Percentiles rank a stretch among this genome's conserved stretches.
phyloP scores from a whole-genome alignment of 2,329 filamentous ascomycete genomes.

The Microsporum audouinii region DNA sequence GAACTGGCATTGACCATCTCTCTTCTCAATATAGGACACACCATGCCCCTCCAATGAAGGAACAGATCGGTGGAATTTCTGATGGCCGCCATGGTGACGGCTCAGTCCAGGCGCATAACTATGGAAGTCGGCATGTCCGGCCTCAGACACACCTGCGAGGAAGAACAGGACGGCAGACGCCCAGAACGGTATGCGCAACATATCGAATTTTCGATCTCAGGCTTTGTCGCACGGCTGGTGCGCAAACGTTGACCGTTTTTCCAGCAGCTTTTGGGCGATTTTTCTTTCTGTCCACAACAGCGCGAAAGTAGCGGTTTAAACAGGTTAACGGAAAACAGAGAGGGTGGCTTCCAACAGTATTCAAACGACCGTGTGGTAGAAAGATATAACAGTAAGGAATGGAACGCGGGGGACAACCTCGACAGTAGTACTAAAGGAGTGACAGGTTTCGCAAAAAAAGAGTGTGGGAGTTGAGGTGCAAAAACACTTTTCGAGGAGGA shows the following conservation, averaged over 20 bases:
- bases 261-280: background rate
- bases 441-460: slow-evolving; percentile 3
- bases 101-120: background rate
- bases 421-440: background rate
- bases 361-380: background rate
- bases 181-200: background rate
- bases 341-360: background rate
- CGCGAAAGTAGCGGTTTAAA: background rate
- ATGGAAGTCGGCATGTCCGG: slow-evolving; percentile 14
- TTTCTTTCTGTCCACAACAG: background rate
- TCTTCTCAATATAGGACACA: slow-evolving; percentile 38
- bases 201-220: background rate
- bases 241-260: background rate
- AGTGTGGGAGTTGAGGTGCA: background rate
- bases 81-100: slow-evolving; percentile 17
- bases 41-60: slow-evolving; percentile 12
- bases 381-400: slow-evolving; percentile 1
- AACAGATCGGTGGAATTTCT: slow-evolving; percentile 15
- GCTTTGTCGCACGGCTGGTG: background rate
- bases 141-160: background rate
- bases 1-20: slow-evolving; percentile 50
- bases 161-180: slow-evolving; percentile 2
- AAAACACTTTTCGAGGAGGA: background rate
- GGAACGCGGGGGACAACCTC: background rate
- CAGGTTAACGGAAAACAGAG: background rate